These are phyloP conservation scores for Ophiostoma novo-ulmi DNA, from an alignment of 2,329 filamentous ascomycete genomes.

Conservation along the genomic window DNA sequence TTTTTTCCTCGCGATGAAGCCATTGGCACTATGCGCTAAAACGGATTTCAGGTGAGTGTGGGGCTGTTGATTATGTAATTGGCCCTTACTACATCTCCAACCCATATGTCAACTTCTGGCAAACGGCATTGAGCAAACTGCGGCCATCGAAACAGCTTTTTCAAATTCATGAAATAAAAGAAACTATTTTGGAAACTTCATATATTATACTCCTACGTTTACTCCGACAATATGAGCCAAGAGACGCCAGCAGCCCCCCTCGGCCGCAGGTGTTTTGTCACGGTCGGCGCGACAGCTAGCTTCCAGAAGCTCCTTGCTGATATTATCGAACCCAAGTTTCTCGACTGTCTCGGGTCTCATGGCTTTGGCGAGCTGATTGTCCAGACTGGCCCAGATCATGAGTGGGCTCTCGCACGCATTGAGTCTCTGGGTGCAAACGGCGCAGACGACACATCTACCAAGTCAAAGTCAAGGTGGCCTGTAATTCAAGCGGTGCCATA, in stretches of 20 bases:
- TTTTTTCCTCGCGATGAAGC: conserved; percentile 7
- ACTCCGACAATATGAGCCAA: background rate
- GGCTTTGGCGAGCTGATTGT: conserved; percentile 68
- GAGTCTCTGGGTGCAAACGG: conserved; percentile 31
- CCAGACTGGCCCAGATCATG: conserved; percentile 72
- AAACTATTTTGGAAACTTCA: background rate
- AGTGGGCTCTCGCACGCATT: conserved; percentile 43
- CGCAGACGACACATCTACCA: background rate
- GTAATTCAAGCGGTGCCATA: conserved; percentile 55
- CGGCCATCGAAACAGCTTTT: background rate
- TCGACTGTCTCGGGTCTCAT: conserved; percentile 52
- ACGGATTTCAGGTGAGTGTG: background rate
- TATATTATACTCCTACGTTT: background rate
- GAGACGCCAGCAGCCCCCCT: background rate
- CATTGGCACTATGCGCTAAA: conserved; percentile 11
- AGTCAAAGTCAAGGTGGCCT: conserved; percentile 19
- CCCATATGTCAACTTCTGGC: background rate
- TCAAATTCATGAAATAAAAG: background rate
- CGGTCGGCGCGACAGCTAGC: conserved; percentile 83
- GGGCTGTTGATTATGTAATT: background rate
- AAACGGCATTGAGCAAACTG: background rate
- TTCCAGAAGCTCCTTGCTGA: conserved; percentile 68
- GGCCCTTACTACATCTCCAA: background rate
- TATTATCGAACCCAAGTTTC: conserved; percentile 57
- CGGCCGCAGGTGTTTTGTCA: conserved; percentile 65